Evolutionary conservation across 805 yeast species (phyloP), one percentile per base, ranked within the genome.

Genomic region (Cyberlindnera suaveolens): DNA sequence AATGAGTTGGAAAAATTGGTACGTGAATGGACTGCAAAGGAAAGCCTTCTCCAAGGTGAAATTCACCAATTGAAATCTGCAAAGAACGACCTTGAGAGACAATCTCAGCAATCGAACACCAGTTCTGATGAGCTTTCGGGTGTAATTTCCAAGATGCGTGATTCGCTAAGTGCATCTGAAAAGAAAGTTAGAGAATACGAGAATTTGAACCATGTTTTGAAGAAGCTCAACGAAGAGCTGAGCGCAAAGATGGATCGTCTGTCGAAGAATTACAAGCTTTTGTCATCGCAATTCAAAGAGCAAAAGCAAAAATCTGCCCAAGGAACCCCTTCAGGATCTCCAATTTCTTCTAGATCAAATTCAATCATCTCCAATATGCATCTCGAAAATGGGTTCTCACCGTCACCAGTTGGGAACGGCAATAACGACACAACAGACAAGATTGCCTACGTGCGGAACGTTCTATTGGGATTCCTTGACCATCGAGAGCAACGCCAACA

Each of bases 401-500:
- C 39, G 10, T 23, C 40, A 29, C 33, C 16, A 30, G 23, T n/a
- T 18, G 33, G 29, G 11, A 19, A 38, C 39, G 14, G 41, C 27
- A 10, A 23, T 31, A 17, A 37, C 38, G 36, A 23, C 18, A 18
- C 36, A 14, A 14, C 51, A 4, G 64, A 60, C n/a, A 83, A 78
- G 53, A 70, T 82, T 17, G 86, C 95, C 11, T 91, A 91, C 59
- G 72, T 89, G 40, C 86, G 85, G 61, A 93, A 93, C 58, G 96
- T 91, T 3, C 63, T 91, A n/a, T 66, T 91, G 3, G 97, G 97
- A 2, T 93, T 85, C 60, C 64, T 93, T 42, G 96, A 90, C 57
- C 96, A 86, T 58, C 85, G 76, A 56, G 99, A 91, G n/a, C 97
- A 90, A 63, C 72, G 98, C 46, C 78, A 72, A 26, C 87, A 82